A percentile compares a stretch with the other conserved stretches of the same genome.
Conservation (phyloP, 441 rosid genomes). For the Isatis lusitanica region DNA sequence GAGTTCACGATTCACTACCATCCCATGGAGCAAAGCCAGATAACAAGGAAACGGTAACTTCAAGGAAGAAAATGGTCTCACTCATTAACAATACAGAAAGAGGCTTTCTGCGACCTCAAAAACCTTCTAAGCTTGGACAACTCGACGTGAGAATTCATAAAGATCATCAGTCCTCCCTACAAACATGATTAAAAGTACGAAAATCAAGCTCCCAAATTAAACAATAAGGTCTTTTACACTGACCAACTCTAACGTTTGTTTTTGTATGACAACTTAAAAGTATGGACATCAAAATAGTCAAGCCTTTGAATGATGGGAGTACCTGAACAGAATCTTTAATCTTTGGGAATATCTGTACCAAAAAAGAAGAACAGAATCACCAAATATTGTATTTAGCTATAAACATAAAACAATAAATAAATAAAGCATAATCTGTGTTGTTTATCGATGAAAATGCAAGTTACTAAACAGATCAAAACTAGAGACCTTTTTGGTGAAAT, state of each 20-base stretch:
- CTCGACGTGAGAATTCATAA: slow-evolving; percentile 81
- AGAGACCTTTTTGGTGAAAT: slow-evolving; percentile 70
- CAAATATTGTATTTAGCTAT: slow-evolving; percentile 1
- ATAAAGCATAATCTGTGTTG: not conserved
- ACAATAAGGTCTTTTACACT: not conserved
- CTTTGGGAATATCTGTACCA: slow-evolving; percentile 82
- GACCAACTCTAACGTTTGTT: not conserved
- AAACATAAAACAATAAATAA: not conserved
- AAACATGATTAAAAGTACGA: slow-evolving; percentile 15
- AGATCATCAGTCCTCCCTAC: slow-evolving; percentile 89
- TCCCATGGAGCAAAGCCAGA: not conserved
- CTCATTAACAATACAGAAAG: slow-evolving; percentile 88
- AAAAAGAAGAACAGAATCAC: slow-evolving; percentile 32
- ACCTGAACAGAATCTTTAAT: slow-evolving; percentile 86
- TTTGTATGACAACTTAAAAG: not conserved
- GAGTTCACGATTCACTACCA: not conserved
- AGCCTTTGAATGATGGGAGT: slow-evolving; percentile 23
- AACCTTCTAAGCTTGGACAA: slow-evolving; percentile 76
- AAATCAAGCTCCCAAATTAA: too few relatives aligned
- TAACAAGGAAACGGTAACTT: not conserved
- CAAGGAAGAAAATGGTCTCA: slow-evolving; percentile 39
- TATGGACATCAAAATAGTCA: slow-evolving; percentile 3
- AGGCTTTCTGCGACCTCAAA: slow-evolving; percentile 82
- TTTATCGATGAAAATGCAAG: not conserved
- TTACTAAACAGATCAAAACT: slow-evolving; percentile 9